These are phyloP conservation scores for Suhomyces ambrosiae DNA, from an alignment of 1,139 yeast genomes.

Conservation along the genomic window DNA sequence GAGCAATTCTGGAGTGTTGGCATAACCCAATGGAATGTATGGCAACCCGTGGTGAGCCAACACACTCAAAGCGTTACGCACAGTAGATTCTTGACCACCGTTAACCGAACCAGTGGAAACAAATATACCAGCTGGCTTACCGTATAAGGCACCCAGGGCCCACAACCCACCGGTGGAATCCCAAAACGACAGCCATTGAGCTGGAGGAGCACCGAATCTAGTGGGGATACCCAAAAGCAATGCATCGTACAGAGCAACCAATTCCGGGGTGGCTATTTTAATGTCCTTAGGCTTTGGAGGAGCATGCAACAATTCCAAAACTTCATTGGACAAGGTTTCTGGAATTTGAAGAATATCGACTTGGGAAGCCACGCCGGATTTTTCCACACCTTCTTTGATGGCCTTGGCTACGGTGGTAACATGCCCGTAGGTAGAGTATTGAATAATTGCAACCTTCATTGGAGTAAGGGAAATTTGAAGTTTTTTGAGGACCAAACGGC, in stretches of 20 bases:
- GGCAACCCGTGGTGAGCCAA: conserved; percentile 55
- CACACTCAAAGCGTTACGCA: conserved; percentile 36
- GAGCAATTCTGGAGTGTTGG: conserved; percentile 35
- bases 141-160: conserved; percentile 51
- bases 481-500: too few relatives aligned
- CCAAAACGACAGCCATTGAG: conserved; percentile 48
- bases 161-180: conserved; percentile 52
- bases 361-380: conserved; percentile 31
- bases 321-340: conserved; percentile 51
- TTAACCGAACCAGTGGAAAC: conserved; percentile 49
- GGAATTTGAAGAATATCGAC: conserved; percentile 49
- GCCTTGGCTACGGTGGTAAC: conserved; percentile 50
- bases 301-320: conserved; percentile 44
- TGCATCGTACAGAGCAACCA: conserved; percentile 46
- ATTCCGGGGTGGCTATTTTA: conserved; percentile 45
- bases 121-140: conserved; percentile 51
- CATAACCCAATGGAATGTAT: conserved; percentile 53
- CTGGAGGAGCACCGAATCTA: conserved; percentile 50
- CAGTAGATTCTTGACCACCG: conserved; percentile 53
- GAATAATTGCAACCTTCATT: conserved; percentile 51
- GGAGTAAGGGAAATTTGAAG: too few relatives aligned
- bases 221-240: conserved; percentile 55
- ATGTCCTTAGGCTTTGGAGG: conserved; percentile 40
- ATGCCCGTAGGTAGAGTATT: conserved; percentile 69
- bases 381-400: conserved; percentile 42